A percentile compares a stretch with the other conserved stretches of the same genome.
Conservation (phyloP, 371 early-diverging fungal species). For the Mucor mucedo region DNA sequence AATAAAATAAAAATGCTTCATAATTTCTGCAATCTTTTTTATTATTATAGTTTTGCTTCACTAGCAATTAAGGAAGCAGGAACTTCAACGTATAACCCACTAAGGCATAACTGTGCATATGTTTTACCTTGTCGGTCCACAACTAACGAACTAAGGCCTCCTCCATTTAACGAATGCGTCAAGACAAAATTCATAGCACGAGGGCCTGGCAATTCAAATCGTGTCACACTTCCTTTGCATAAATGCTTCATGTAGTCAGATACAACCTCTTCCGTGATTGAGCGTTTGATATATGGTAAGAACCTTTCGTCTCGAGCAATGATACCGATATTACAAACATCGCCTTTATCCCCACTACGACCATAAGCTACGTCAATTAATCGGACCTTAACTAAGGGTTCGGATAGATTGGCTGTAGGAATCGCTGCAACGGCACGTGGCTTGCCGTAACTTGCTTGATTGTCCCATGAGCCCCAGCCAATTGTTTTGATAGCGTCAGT, state of each 20-base stretch:
- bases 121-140: constrained; percentile 81
- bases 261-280: constrained; percentile 51
- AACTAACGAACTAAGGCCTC: constrained; percentile 70
- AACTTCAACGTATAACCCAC: constrained; percentile 60
- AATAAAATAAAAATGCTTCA: neutral
- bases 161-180: constrained; percentile 72
- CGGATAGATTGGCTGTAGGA: constrained; percentile 31
- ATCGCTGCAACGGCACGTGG: constrained; percentile 34
- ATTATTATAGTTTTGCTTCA: constrained; percentile 48
- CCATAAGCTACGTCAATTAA: constrained; percentile 72
- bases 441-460: constrained; percentile 16
- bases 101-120: constrained; percentile 71
- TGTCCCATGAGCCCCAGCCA: constrained; percentile 46
- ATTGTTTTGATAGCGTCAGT: constrained; percentile 24
- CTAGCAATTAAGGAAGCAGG: constrained; percentile 53
- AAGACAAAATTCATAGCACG: constrained; percentile 76
- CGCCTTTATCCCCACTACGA: constrained; percentile 80
- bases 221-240: constrained; percentile 64
- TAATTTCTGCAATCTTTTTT: neutral
- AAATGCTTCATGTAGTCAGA: constrained; percentile 69
- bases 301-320: constrained; percentile 68
- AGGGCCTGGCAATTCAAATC: constrained; percentile 70
- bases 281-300: constrained; percentile 55
- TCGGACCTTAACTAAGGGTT: constrained; percentile 46
- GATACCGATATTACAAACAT: constrained; percentile 74